Evolutionary conservation across 371 early-diverging fungal species (phyloP).

Genomic region (Rhizopus delemar): DNA sequence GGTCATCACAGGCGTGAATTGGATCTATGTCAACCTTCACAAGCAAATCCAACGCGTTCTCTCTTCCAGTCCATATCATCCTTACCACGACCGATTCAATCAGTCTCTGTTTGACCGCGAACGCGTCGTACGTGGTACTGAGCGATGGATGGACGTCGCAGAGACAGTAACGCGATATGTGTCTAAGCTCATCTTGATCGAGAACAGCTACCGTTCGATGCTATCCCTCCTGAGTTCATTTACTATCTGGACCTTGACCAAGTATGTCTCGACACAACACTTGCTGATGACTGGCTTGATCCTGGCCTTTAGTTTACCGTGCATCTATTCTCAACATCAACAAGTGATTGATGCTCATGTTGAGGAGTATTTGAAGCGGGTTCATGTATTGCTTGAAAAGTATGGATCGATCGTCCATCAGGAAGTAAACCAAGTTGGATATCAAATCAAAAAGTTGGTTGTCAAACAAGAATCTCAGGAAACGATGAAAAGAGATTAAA

Average conservation of each 20-base stretch:
- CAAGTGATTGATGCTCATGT: slow-evolving; percentile 53
- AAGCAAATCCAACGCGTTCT: slow-evolving; percentile 45
- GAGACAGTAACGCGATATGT: slow-evolving; percentile 51
- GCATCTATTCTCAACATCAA: slow-evolving; percentile 57
- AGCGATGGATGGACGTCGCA: slow-evolving; percentile 48
- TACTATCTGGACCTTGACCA: slow-evolving; percentile 58
- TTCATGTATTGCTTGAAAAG: slow-evolving; percentile 28
- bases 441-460: slow-evolving; percentile 12
- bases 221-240: slow-evolving; percentile 51
- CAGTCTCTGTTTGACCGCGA: slow-evolving; percentile 42
- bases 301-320: slow-evolving; percentile 52
- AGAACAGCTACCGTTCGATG: slow-evolving; percentile 54
- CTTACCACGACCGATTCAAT: slow-evolving; percentile 41
- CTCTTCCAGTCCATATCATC: slow-evolving; percentile 46
- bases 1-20: slow-evolving; percentile 52
- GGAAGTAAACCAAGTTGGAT: slow-evolving; percentile 32
- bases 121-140: slow-evolving; percentile 37
- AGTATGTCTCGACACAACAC: slow-evolving; percentile 58
- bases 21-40: slow-evolving; percentile 56
- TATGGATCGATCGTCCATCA: slow-evolving; percentile 36
- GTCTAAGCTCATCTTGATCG: slow-evolving; percentile 53
- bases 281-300: slow-evolving; percentile 50
- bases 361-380: slow-evolving; percentile 39
- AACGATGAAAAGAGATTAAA: no score
- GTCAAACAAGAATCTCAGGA: no score